These are phyloP conservation scores for Brasenia schreberi DNA, from an alignment of 164 flowering plant species.

Conservation along the genomic window DNA sequence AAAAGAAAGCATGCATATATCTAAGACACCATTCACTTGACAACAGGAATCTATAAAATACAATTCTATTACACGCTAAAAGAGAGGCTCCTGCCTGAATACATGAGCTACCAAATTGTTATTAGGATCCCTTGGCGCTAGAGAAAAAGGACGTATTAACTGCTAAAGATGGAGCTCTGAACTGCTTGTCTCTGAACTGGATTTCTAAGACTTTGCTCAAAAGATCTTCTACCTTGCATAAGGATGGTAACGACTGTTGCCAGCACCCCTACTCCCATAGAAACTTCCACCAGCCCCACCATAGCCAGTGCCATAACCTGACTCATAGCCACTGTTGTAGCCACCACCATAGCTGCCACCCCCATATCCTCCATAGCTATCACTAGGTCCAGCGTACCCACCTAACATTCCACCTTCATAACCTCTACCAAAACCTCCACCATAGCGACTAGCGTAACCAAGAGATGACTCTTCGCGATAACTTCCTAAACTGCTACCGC, in stretches of 20 bases:
- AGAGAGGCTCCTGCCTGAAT: background rate
- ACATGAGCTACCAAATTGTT: background rate
- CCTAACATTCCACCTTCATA: slow-evolving; percentile 28
- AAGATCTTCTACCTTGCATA: slow-evolving; percentile 35
- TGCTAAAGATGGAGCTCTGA: background rate
- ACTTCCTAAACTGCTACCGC: slow-evolving; percentile 36
- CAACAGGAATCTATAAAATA: background rate
- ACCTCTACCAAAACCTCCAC: slow-evolving; percentile 43
- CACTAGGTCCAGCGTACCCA: slow-evolving; percentile 49
- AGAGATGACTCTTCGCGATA: slow-evolving; percentile 54
- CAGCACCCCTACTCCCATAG: slow-evolving; percentile 38
- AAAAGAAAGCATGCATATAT: background rate
- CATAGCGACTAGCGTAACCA: slow-evolving; percentile 56
- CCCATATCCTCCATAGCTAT: slow-evolving; percentile 42
- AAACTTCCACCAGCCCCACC: slow-evolving; percentile 28
- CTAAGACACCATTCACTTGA: background rate
- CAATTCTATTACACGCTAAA: background rate
- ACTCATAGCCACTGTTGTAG: no score
- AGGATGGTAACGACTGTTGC: slow-evolving; percentile 50
- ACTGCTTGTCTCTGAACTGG: background rate
- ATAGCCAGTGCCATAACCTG: slow-evolving; percentile 23
- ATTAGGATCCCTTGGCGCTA: slow-evolving; percentile 5
- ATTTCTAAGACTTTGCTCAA: background rate
- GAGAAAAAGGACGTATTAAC: background rate
- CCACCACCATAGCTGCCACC: slow-evolving; percentile 13